Conservation (phyloP, 345 rosid species). For the Populus pruinosa region DNA sequence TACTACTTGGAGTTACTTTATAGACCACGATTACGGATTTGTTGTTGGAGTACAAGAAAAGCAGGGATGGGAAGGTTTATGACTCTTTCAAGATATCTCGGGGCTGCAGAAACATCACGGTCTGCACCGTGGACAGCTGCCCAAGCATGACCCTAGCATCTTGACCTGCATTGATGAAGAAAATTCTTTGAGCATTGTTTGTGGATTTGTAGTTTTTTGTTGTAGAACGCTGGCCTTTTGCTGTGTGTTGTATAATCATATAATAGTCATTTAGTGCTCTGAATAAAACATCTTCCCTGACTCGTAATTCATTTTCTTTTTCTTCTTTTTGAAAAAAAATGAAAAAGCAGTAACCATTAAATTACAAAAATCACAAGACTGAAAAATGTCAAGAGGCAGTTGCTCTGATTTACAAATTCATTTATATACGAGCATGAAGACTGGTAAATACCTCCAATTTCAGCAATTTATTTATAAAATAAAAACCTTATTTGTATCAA, state of each 20-base stretch:
- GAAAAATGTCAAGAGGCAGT: not conserved
- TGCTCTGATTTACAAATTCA: not conserved
- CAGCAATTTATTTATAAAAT: no score
- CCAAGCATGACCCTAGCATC: constrained; percentile 54
- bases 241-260: no score
- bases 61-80: constrained; percentile 60
- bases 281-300: not conserved
- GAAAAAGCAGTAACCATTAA: not conserved
- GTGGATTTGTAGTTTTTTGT: not conserved
- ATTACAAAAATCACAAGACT: not conserved
- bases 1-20: constrained; percentile 52
- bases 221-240: not conserved
- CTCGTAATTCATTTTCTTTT: not conserved
- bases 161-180: constrained; percentile 5
- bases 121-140: constrained; percentile 58
- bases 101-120: constrained; percentile 50
- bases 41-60: constrained; percentile 64
- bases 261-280: not conserved
- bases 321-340: no score
- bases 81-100: constrained; percentile 56
- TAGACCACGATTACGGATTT: constrained; percentile 42
- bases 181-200: not conserved
- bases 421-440: no score
- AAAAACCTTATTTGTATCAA: no score
- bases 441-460: no score